These are phyloP conservation scores for Claviceps sp. DNA, from an alignment of 2,329 filamentous ascomycete species.

Conservation along the genomic window DNA sequence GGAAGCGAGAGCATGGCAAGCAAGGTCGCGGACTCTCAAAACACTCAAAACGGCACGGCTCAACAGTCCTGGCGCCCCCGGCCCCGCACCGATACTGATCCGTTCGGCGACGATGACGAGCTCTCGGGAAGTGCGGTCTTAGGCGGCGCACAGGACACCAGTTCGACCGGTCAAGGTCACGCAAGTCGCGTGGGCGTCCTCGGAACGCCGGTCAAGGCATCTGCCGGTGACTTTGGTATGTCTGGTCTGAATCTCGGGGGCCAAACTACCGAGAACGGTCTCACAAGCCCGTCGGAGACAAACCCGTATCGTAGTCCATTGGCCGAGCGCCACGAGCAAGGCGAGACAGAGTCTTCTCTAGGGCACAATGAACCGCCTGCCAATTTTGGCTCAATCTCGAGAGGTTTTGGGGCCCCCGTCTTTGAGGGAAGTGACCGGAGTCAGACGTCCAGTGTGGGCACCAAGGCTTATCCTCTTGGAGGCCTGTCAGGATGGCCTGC, in stretches of 20 bases:
- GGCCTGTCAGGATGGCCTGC: slow-evolving; percentile 50
- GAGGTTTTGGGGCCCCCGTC: slow-evolving; percentile 34
- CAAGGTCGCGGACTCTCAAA: slow-evolving; percentile 36
- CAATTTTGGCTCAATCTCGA: slow-evolving; percentile 41
- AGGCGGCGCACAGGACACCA: slow-evolving; percentile 60
- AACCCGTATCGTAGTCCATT: slow-evolving; percentile 92
- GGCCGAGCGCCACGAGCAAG: slow-evolving; percentile 56
- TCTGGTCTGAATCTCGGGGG: slow-evolving; percentile 43
- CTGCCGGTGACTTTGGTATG: slow-evolving; percentile 48
- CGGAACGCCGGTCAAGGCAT: slow-evolving; percentile 42
- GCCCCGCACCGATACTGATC: slow-evolving; percentile 60
- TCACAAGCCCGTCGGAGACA: slow-evolving; percentile 82
- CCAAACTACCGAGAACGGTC: slow-evolving; percentile 48
- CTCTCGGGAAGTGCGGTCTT: slow-evolving; percentile 59
- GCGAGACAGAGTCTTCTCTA: slow-evolving; percentile 40
- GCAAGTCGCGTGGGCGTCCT: slow-evolving; percentile 26
- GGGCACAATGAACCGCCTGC: slow-evolving; percentile 25
- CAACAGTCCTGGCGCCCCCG: slow-evolving; percentile 43
- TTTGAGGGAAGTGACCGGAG: slow-evolving; percentile 75
- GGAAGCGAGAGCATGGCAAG: slow-evolving; percentile 48
- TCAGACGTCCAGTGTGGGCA: slow-evolving; percentile 78
- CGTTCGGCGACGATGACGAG: slow-evolving; percentile 54
- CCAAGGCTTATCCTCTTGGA: slow-evolving; percentile 57
- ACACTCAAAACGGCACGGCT: slow-evolving; percentile 22
- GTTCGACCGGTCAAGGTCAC: slow-evolving; percentile 19